Base-by-base conservation (phyloP, 495 filamentous ascomycete species). In the Xylaria telfairii region DNA sequence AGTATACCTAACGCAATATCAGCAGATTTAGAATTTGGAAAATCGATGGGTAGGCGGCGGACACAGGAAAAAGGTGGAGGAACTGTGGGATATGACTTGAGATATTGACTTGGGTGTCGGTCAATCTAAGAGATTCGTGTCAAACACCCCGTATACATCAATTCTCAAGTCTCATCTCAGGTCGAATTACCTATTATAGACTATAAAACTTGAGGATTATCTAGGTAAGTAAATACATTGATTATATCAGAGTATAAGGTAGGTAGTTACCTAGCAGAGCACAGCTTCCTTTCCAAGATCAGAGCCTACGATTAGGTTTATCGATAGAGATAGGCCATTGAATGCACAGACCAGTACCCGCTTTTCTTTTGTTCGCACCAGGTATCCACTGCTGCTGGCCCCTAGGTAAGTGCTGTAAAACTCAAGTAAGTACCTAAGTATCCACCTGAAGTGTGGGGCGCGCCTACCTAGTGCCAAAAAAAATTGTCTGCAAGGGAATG, bases 391-490 rank as follows among this genome's bases (percentile, higher is more conserved):
- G 26, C 5, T 42, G 17, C 28, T 42, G 34, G 57, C 15, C 2
- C 19, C n/a, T n/a, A n/a, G n/a, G n/a, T n/a, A n/a, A n/a, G n/a
- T n/a, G n/a, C n/a, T n/a, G n/a, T n/a, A n/a, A n/a, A n/a, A n/a
- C n/a, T n/a, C n/a, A n/a, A n/a, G 54, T 34, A 39, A 1, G 34
- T 61, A 42, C 37, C 34, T 17, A 62, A 21, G 37, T 62, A 62
- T 21, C 13, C 21, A 30, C 8, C 13, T 24, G 3, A 4, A 1
- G 17, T 68, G 61, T 70, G 71, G 71, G 67, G 57, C 71, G 60
- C 30, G 59, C 51, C 68, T 73, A 62, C 61, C 64, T 71, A 70
- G 60, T 66, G 67, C 67, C 62, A 63, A 67, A 73, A 73, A 73
- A 73, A 73, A 73, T 70, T 59, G 41, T 56, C 68, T 67, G 64